A percentile compares a stretch with the other conserved stretches of the same genome.
These are phyloP conservation scores for Pinus albicaulis DNA, from an alignment of 75 land plant genomes.

Conservation along the genomic window DNA sequence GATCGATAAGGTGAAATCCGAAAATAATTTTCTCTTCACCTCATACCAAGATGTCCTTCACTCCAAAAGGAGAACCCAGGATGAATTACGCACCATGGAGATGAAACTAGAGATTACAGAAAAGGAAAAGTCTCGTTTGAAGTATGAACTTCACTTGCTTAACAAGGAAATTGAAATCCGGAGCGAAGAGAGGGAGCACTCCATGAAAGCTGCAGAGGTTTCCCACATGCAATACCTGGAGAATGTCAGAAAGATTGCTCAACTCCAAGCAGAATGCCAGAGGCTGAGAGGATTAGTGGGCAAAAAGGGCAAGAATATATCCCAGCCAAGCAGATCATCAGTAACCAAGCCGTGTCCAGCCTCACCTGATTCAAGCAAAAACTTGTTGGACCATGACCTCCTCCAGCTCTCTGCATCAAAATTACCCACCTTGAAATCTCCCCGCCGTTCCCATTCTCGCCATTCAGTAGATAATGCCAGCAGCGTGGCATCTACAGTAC, in stretches of 20 bases:
- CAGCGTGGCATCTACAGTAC: no score
- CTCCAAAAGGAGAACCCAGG: neutral
- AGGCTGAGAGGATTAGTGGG: conserved; percentile 27
- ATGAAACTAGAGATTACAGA: neutral
- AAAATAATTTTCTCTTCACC: neutral
- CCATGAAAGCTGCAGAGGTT: conserved; percentile 28
- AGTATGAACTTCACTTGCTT: conserved; percentile 20
- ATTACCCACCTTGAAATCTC: no score
- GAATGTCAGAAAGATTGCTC: conserved; percentile 30
- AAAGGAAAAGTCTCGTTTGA: conserved; percentile 1
- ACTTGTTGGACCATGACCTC: no score
- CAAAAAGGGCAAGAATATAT: conserved; percentile 13
- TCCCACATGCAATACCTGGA: conserved; percentile 34
- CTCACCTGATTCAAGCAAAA: no score
- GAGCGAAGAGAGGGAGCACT: conserved; percentile 33
- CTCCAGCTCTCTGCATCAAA: no score
- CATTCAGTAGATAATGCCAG: no score
- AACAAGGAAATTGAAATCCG: conserved; percentile 35
- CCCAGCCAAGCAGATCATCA: no score
- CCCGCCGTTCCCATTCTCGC: no score
- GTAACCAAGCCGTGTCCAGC: no score
- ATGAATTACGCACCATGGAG: neutral
- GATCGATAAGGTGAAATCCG: neutral
- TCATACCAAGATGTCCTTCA: neutral
- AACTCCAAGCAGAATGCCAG: conserved; percentile 44